Evolutionary conservation across 2,329 filamentous ascomycete species (phyloP).

Genomic region (Fusarium penzigii): DNA sequence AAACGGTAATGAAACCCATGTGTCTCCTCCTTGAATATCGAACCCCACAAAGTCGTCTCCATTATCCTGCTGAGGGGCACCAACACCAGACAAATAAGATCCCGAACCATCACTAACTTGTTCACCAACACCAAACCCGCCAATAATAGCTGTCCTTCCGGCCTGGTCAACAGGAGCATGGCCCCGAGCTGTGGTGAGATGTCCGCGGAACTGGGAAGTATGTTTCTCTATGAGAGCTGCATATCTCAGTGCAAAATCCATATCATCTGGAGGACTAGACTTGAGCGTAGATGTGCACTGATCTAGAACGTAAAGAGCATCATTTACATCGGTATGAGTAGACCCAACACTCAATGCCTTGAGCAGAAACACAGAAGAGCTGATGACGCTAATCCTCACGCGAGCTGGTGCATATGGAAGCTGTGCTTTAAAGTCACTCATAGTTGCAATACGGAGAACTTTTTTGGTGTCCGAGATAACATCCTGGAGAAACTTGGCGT

Average conservation of each 20-base stretch:
- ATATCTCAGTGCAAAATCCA: constrained; percentile 27
- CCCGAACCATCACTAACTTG: neutral
- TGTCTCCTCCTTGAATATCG: constrained; percentile 2
- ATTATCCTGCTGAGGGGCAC: neutral
- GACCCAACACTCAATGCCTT: constrained; percentile 21
- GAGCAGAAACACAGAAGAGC: constrained; percentile 23
- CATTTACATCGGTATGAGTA: constrained; percentile 14
- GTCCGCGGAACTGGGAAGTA: constrained; percentile 13
- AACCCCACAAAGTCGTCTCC: constrained; percentile 1
- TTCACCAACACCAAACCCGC: neutral
- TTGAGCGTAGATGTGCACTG: constrained; percentile 17
- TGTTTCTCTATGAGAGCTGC: constrained; percentile 25
- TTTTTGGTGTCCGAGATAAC: constrained; percentile 20
- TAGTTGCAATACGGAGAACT: constrained; percentile 16
- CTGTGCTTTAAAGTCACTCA: constrained; percentile 9
- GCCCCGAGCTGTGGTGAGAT: constrained; percentile 2
- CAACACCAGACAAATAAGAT: neutral
- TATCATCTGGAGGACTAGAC: constrained; percentile 18
- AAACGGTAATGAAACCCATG: constrained; percentile 13
- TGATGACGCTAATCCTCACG: constrained; percentile 20
- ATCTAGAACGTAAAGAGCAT: constrained; percentile 13
- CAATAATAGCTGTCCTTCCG: neutral
- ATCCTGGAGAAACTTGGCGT: constrained; percentile 19
- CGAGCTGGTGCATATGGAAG: constrained; percentile 20
- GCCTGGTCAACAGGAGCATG: neutral